Percentiles rank a stretch among this genome's conserved stretches.
Conservation (phyloP, 768 basidiomycete species). For the Exidia glandulosa region DNA sequence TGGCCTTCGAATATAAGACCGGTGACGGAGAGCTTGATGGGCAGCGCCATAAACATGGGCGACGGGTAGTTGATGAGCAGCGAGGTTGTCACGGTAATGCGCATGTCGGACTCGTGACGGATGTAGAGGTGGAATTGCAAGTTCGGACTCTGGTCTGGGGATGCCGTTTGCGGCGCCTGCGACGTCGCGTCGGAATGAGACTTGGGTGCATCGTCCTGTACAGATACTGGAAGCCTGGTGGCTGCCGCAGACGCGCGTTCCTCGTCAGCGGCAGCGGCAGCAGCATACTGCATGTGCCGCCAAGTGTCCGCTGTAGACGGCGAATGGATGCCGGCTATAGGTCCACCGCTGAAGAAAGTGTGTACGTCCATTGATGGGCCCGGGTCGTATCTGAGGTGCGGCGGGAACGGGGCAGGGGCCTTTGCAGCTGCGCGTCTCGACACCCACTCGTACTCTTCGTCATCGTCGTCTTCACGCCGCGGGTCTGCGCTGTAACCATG, state of each 20-base stretch:
- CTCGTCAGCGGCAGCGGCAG: not conserved
- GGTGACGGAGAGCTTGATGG: conserved; percentile 86
- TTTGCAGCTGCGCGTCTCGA: conserved; percentile 49
- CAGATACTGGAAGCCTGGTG: not conserved
- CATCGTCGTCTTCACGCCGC: conserved; percentile 44
- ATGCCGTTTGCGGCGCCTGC: conserved; percentile 17
- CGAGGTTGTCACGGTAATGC: conserved; percentile 82
- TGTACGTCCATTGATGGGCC: conserved; percentile 49
- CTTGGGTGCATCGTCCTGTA: conserved; percentile 2
- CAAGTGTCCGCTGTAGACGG: conserved; percentile 34
- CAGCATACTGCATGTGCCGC: conserved; percentile 16
- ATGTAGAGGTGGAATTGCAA: conserved; percentile 83
- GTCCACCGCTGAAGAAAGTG: conserved; percentile 15
- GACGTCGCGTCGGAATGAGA: not conserved
- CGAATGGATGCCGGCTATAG: conserved; percentile 37
- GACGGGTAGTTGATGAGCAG: conserved; percentile 96
- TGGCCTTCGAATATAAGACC: conserved; percentile 81
- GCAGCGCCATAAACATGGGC: conserved; percentile 91
- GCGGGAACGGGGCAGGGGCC: conserved; percentile 48
- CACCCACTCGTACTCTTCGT: conserved; percentile 80
- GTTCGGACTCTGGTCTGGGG: conserved; percentile 43
- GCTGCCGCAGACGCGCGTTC: not conserved
- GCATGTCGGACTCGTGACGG: conserved; percentile 78
- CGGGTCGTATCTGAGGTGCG: conserved; percentile 58
- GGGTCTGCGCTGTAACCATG: conserved; percentile 29